These are phyloP conservation scores for Funneliformis geosporum DNA, from an alignment of 192 early-diverging fungal genomes.

Conservation along the genomic window DNA sequence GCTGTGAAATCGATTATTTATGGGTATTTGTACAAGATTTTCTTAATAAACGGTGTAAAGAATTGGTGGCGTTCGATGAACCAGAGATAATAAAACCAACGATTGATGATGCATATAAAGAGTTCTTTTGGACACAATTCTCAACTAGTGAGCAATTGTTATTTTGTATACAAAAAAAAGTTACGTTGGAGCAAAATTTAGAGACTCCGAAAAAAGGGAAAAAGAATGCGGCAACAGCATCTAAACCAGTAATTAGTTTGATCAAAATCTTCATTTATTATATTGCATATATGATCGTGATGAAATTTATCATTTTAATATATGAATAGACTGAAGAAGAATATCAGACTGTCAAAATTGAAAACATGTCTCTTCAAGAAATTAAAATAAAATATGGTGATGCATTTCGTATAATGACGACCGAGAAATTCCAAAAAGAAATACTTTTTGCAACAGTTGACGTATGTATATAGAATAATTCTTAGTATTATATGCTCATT, in stretches of 20 bases:
- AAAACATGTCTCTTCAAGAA: neutral
- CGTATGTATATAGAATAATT: constrained; percentile 32
- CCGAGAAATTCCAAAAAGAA: constrained; percentile 30
- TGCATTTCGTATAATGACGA: constrained; percentile 42
- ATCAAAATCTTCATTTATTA: constrained; percentile 22
- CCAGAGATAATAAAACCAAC: neutral
- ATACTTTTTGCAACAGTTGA: constrained; percentile 48
- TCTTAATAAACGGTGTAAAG: constrained; percentile 30
- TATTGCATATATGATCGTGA: neutral
- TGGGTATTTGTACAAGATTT: constrained; percentile 30
- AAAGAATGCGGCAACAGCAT: neutral
- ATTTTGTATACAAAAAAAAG: neutral
- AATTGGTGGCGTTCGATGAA: constrained; percentile 26
- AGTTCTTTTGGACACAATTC: constrained; percentile 22
- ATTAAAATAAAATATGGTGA: neutral
- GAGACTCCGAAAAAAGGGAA: neutral
- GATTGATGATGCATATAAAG: constrained; percentile 3
- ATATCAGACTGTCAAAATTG: neutral
- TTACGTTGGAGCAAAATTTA: neutral
- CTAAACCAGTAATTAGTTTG: neutral
- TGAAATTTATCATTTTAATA: neutral
- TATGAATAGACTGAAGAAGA: neutral
- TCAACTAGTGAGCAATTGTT: neutral
- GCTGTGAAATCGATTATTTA: constrained; percentile 25
- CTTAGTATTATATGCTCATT: neutral